These are phyloP conservation scores for Saturnispora dispora DNA, from an alignment of 805 yeast genomes.

Conservation along the genomic window DNA sequence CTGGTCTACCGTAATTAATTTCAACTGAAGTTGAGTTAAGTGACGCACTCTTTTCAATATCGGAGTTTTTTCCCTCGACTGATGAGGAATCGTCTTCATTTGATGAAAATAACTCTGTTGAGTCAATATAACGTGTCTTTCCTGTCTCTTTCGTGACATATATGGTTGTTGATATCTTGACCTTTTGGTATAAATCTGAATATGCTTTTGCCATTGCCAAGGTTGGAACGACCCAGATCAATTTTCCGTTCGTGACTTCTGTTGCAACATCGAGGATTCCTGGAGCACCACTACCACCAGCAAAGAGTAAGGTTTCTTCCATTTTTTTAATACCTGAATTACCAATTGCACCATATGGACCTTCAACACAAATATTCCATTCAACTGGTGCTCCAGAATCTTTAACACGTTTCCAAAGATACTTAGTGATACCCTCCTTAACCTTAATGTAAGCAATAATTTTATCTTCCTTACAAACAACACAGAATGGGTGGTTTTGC, in stretches of 20 bases:
- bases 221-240: constrained; percentile 55
- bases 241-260: constrained; percentile 28
- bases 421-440: constrained; percentile 45
- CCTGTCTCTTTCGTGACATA: constrained; percentile 30
- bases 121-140: neutral
- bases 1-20: constrained; percentile 30
- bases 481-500: constrained; percentile 70
- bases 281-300: constrained; percentile 70
- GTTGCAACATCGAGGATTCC: constrained; percentile 38
- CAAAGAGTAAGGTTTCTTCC: constrained; percentile 43
- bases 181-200: constrained; percentile 21
- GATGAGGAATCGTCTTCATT: neutral
- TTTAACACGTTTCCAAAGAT: constrained; percentile 27
- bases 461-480: constrained; percentile 32
- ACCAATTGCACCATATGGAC: constrained; percentile 52
- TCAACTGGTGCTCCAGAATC: constrained; percentile 6
- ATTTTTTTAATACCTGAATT: constrained; percentile 38
- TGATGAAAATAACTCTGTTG: neutral
- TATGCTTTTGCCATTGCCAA: constrained; percentile 38
- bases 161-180: constrained; percentile 24
- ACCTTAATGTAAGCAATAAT: constrained; percentile 36
- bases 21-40: neutral
- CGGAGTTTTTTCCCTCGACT: neutral
- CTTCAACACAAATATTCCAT: constrained; percentile 40
- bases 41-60: neutral